These are phyloP conservation scores for Solanum lycopersicoides DNA, from an alignment of 257 asterid genomes.

Conservation along the genomic window DNA sequence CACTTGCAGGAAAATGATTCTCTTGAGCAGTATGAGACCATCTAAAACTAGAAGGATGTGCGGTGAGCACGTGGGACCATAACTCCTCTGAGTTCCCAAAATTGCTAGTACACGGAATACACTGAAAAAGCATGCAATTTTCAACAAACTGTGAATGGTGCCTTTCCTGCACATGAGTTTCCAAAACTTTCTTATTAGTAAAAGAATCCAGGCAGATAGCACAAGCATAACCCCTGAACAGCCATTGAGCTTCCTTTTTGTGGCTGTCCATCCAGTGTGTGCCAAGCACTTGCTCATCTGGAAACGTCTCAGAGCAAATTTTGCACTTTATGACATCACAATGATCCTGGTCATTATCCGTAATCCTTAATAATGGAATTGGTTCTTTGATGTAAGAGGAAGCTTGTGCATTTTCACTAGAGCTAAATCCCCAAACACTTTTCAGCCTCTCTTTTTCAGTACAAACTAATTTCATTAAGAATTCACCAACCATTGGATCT, in stretches of 20 bases:
- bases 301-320: conserved; percentile 51
- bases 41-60: conserved; percentile 53
- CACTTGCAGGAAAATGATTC: conserved; percentile 9
- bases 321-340: conserved; percentile 67
- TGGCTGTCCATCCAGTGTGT: conserved; percentile 75
- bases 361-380: conserved; percentile 17
- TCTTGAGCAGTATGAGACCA: conserved; percentile 31
- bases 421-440: conserved; percentile 63
- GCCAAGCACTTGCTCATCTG: conserved; percentile 67
- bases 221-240: conserved; percentile 94
- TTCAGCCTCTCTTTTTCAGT: conserved; percentile 68
- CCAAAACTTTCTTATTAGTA: conserved; percentile 83
- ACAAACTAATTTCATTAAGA: conserved; percentile 52
- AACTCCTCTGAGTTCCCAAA: conserved; percentile 78
- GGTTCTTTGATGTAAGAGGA: conserved; percentile 32
- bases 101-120: conserved; percentile 82
- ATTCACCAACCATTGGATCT: conserved; percentile 47
- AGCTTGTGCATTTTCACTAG: conserved; percentile 28
- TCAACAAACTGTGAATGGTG: conserved; percentile 86
- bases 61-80: conserved; percentile 79
- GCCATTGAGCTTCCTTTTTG: conserved; percentile 94
- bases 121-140: conserved; percentile 94
- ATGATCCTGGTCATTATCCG: conserved; percentile 16
- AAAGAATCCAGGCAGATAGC: conserved; percentile 94
- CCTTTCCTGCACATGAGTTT: conserved; percentile 89